Evolutionary conservation across 805 yeast genomes (phyloP).

Genomic region (Phaffomyces opuntiae): DNA sequence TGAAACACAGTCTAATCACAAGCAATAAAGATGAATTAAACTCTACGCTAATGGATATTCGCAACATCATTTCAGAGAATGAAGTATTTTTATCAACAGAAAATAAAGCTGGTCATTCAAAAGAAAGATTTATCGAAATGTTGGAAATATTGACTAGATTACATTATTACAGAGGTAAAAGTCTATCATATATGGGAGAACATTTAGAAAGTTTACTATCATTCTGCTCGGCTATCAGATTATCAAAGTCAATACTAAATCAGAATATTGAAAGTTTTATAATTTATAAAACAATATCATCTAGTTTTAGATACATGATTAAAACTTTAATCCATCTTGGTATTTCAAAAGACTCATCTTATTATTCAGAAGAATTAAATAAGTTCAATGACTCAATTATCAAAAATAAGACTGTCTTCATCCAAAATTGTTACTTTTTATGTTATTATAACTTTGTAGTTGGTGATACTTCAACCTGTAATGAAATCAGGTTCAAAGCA

Average conservation of each 20-base stretch:
- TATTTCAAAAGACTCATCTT: conserved; percentile 49
- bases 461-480: conserved; percentile 11
- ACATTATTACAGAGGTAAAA: conserved; percentile 13
- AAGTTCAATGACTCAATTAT: conserved; percentile 16
- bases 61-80: neutral
- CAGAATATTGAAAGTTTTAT: conserved; percentile 26
- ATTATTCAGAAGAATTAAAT: conserved; percentile 42
- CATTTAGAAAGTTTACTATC: conserved; percentile 27
- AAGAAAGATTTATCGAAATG: conserved; percentile 7
- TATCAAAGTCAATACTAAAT: conserved; percentile 46
- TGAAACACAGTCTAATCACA: conserved; percentile 10
- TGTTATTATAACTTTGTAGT: conserved; percentile 13
- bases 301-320: conserved; percentile 34
- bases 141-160: conserved; percentile 11
- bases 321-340: conserved; percentile 42
- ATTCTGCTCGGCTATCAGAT: conserved; percentile 41
- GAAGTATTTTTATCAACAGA: conserved; percentile 6
- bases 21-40: conserved; percentile 10
- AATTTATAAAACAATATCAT: conserved; percentile 29
- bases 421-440: conserved; percentile 18
- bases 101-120: conserved; percentile 9
- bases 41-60: conserved; percentile 5
- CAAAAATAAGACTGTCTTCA: conserved; percentile 6
- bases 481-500: conserved; percentile 4
- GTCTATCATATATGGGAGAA: conserved; percentile 12